Evolutionary conservation across 805 yeast species (phyloP).

Genomic region (Wickerhamomyces chaumierensis): DNA sequence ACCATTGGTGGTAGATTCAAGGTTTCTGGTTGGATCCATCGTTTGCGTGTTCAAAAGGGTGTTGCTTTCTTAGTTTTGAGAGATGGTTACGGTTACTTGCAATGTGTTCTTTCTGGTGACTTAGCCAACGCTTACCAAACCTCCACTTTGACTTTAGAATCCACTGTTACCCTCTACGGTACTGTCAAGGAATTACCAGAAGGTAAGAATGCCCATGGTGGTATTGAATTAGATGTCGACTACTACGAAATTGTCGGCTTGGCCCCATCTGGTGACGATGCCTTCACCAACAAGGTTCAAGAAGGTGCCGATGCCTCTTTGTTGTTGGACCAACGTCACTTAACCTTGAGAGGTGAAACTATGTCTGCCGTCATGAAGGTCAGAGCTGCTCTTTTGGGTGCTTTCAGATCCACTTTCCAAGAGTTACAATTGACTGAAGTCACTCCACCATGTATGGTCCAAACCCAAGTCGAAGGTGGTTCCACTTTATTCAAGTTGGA

Average conservation of each 20-base stretch:
- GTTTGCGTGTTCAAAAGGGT: conserved; percentile 88
- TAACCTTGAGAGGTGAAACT: conserved; percentile 94
- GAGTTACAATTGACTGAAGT: conserved; percentile 80
- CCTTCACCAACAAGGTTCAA: conserved; percentile 88
- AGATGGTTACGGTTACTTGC: conserved; percentile 90
- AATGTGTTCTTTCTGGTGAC: conserved; percentile 81
- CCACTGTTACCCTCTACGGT: conserved; percentile 76
- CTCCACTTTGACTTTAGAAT: conserved; percentile 74
- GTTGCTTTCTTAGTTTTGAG: conserved; percentile 82
- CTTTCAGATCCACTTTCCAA: conserved; percentile 65
- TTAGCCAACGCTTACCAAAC: conserved; percentile 87
- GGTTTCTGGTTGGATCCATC: conserved; percentile 93
- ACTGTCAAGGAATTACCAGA: conserved; percentile 76
- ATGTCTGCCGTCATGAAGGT: conserved; percentile 89
- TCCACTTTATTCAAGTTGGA: conserved; percentile 86
- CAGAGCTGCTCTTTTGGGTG: conserved; percentile 65
- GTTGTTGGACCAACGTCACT: conserved; percentile 88
- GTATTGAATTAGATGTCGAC: conserved; percentile 87
- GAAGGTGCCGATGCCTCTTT: conserved; percentile 91
- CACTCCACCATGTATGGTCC: conserved; percentile 99
- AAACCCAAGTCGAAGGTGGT: conserved; percentile 99
- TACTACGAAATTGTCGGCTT: conserved; percentile 81
- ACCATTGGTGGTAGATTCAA: conserved; percentile 59
- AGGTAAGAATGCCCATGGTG: conserved; percentile 96
- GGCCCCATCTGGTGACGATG: conserved; percentile 94